These are phyloP conservation scores for Suillus americanus DNA, from an alignment of 768 basidiomycete genomes.

Conservation along the genomic window DNA sequence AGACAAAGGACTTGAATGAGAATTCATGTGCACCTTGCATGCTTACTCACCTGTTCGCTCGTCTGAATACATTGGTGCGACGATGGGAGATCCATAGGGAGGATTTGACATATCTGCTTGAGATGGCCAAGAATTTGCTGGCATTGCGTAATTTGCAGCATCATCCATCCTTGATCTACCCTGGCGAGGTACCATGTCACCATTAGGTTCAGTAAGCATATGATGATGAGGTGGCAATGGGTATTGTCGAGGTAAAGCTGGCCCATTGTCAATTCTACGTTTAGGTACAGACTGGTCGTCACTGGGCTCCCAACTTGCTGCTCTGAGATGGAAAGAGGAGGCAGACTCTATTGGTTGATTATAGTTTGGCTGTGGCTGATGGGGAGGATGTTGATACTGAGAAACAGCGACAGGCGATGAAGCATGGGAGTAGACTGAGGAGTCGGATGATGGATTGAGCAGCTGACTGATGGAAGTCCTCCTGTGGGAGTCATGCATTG, in stretches of 20 bases:
- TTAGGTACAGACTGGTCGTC: conserved; percentile 37
- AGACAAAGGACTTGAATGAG: conserved; percentile 17
- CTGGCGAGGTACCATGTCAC: conserved; percentile 29
- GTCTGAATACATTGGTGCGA: conserved; percentile 53
- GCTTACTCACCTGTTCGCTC: conserved; percentile 52
- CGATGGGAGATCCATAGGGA: conserved; percentile 43
- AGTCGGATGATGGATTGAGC: conserved; percentile 46
- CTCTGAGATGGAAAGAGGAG: conserved; percentile 53
- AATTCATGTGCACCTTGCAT: conserved; percentile 9
- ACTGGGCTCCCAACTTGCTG: conserved; percentile 56
- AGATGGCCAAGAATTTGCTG: conserved; percentile 32
- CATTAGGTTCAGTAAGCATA: conserved; percentile 35
- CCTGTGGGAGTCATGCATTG: conserved; percentile 45
- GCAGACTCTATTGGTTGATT: conserved; percentile 28
- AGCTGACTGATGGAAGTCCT: conserved; percentile 52
- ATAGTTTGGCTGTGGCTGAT: conserved; percentile 27
- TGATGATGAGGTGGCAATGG: conserved; percentile 28
- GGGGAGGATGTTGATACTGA: conserved; percentile 29
- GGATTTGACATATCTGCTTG: conserved; percentile 33
- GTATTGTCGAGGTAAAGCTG: conserved; percentile 34
- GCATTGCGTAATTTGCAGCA: conserved; percentile 27
- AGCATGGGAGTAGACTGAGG: conserved; percentile 33
- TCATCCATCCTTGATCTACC: conserved; percentile 32
- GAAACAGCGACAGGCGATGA: conserved; percentile 23
- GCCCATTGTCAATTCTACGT: conserved; percentile 34